Evolutionary conservation across 2,329 filamentous ascomycete genomes (phyloP), one percentile per base, ranked within the genome.

Genomic region (Trichophyton mentagrophytes): DNA sequence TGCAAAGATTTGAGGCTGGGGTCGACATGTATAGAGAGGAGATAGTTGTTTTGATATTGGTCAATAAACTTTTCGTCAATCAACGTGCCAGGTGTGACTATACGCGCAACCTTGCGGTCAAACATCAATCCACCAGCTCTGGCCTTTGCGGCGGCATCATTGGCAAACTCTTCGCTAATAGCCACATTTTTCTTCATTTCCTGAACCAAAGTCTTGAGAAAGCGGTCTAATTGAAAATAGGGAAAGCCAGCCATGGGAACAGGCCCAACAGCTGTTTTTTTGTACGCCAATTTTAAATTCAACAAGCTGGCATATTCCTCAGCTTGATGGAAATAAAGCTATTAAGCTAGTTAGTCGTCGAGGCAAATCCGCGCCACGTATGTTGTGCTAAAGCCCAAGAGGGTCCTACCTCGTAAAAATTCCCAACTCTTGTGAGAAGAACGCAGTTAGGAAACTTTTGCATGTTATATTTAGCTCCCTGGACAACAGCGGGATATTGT

Each of bases 21-120:
- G 62, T 79, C 73, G 30, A 87, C 71, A 69, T 95, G 83, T 56
- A 97, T 82, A 42, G 89, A 86, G 71, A 97, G 82, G 38, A 97
- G 80, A 72, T 92, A 99, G 71, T 96, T 97, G 74, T 93, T 96
- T 68, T 89, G 85, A 70, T 88, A 92, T 1, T 90, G 89, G 70
- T 97, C 89, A 79, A 99, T 90, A 72, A 97, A 99, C 67, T 90
- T 91, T 74, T 99, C 93, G 73, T 99, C 93, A 66, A 99, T 96
- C 60, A 99, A 78, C 1, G 93, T 99, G 20, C 93, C 93, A 0
- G 93, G 90, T 0, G 93, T 97, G 69, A 99, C 85, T 66, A 99
- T 86, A 61, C 93, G 85, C 17, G 89, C 83, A 13, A 99, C 90
- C 66, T 80, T 85, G 27, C 93, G 86, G 70, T 95, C 88, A 71